Evolutionary conservation across 116 monocot species (phyloP).

Genomic region (Thalassia testudinum): DNA sequence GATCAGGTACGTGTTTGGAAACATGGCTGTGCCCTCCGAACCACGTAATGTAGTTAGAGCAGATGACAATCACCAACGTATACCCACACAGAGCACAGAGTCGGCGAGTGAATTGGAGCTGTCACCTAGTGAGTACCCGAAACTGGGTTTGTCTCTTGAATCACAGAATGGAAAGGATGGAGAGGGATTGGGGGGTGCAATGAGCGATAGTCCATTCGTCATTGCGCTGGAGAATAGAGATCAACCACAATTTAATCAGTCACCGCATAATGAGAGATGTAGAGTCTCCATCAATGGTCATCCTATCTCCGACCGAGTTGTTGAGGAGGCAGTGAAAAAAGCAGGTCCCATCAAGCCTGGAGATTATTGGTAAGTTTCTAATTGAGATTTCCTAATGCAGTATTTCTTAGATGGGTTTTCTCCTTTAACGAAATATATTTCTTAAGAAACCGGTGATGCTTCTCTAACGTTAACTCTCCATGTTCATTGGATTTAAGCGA

Average conservation of each 20-base stretch:
- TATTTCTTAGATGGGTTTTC: no score
- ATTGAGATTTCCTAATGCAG: no score
- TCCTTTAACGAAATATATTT: no score
- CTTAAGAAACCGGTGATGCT: no score
- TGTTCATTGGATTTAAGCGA: no score
- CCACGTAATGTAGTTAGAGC: conserved; percentile 32
- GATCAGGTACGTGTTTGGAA: conserved; percentile 41
- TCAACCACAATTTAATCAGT: conserved; percentile 23
- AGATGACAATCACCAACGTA: conserved; percentile 45
- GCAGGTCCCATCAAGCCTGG: conserved; percentile 75
- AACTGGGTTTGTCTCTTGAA: conserved; percentile 43
- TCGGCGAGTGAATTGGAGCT: conserved; percentile 39
- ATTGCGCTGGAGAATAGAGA: conserved; percentile 56
- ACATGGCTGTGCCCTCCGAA: conserved; percentile 45
- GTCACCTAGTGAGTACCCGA: conserved; percentile 42
- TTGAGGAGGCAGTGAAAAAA: conserved; percentile 75
- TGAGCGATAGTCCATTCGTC: conserved; percentile 25
- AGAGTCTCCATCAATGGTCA: conserved; percentile 70
- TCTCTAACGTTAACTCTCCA: no score
- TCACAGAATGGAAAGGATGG: conserved; percentile 32
- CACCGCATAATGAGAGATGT: conserved; percentile 26
- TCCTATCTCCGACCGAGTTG: conserved; percentile 38
- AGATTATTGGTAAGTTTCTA: conserved; percentile 47
- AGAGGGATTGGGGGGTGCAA: conserved; percentile 9
- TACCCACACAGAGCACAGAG: conserved; percentile 36